Percentiles rank a stretch among this genome's conserved stretches.
Evolutionary conservation across 2,329 filamentous ascomycete species (phyloP).

Genomic region (Rutstroemia sp.): DNA sequence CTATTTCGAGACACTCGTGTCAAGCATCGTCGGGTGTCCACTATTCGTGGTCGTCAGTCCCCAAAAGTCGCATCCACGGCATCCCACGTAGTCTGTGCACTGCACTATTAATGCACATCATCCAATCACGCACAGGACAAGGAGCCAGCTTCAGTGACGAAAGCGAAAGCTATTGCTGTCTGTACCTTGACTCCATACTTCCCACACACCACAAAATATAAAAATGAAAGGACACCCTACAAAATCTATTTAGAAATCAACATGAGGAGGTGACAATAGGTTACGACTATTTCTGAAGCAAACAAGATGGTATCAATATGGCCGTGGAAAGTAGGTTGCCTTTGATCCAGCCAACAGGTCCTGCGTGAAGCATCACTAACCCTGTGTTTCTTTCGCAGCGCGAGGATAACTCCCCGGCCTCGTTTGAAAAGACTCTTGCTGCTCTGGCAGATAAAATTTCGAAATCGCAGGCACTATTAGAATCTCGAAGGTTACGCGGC

Average conservation of each 20-base stretch:
- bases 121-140: neutral
- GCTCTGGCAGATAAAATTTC: slow-evolving; percentile 77
- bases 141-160: neutral
- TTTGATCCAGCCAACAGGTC: slow-evolving; percentile 12
- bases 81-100: neutral
- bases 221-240: neutral
- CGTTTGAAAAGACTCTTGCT: slow-evolving; percentile 87
- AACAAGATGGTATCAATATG: slow-evolving; percentile 70
- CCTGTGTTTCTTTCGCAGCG: slow-evolving; percentile 41
- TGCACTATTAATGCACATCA: neutral
- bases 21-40: too few relatives aligned
- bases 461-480: slow-evolving; percentile 64
- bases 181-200: neutral
- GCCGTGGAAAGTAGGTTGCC: slow-evolving; percentile 65
- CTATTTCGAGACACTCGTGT: too few relatives aligned
- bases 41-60: neutral
- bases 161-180: neutral
- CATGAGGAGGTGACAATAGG: slow-evolving; percentile 15
- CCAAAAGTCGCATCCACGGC: neutral
- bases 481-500: slow-evolving; percentile 62
- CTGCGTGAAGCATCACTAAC: slow-evolving; percentile 5
- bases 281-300: neutral
- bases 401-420: slow-evolving; percentile 74
- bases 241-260: neutral
- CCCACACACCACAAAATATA: neutral